Evolutionary conservation across 1,139 yeast species (phyloP).

Genomic region (Citeromyces hawaiiensis): DNA sequence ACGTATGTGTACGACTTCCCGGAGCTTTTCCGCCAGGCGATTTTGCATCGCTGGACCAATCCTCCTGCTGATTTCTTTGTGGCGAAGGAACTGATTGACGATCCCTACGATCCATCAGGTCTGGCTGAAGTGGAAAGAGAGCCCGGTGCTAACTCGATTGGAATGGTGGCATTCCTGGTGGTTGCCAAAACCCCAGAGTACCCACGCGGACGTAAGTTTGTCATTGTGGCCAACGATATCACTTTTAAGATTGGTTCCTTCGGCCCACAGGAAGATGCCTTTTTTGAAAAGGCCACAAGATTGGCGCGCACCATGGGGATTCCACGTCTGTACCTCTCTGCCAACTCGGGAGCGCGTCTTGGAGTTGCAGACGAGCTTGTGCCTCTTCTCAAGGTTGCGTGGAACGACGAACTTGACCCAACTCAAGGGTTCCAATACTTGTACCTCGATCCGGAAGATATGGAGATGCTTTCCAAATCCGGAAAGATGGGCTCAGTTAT

Average conservation of each 20-base stretch:
- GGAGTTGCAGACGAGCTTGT: conserved; percentile 95
- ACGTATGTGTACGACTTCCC: conserved; percentile 98
- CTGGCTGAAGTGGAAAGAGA: conserved; percentile 87
- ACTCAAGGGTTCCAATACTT: conserved; percentile 83
- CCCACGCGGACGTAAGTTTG: conserved; percentile 89
- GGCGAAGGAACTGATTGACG: conserved; percentile 67
- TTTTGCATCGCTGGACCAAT: conserved; percentile 73
- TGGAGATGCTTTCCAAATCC: conserved; percentile 41
- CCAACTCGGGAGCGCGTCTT: conserved; percentile 97
- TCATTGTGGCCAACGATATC: conserved; percentile 90
- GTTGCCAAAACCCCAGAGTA: conserved; percentile 92
- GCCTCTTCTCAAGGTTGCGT: conserved; percentile 80
- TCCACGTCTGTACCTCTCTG: conserved; percentile 90
- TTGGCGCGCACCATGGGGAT: conserved; percentile 82
- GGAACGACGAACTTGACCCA: conserved; percentile 71
- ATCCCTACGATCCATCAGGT: conserved; percentile 49
- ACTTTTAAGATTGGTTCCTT: conserved; percentile 97
- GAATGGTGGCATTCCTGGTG: conserved; percentile 95
- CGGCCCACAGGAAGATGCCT: conserved; percentile 93
- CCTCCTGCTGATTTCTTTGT: conserved; percentile 70
- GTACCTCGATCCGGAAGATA: conserved; percentile 63
- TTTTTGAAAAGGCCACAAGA: conserved; percentile 86
- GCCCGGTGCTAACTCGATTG: conserved; percentile 89
- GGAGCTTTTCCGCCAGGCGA: conserved; percentile 91
- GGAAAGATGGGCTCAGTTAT: conserved; percentile 51